Evolutionary conservation across 495 filamentous ascomycete species (phyloP).

Genomic region (Aspergillus kassunensis): DNA sequence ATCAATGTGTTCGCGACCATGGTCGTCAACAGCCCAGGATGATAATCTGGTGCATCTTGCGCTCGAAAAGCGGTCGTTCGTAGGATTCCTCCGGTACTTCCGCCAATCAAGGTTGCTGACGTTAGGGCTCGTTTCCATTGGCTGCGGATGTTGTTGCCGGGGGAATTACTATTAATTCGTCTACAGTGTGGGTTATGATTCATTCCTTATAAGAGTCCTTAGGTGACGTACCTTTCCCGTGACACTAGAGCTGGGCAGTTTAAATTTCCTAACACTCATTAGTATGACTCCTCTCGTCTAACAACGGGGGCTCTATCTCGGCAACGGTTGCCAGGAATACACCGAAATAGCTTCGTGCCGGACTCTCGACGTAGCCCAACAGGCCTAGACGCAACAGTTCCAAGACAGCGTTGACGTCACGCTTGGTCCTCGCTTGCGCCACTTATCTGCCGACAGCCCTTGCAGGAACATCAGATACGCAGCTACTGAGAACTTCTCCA

Average conservation of each 20-base stretch:
- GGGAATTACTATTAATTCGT: neutral
- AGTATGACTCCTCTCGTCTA: neutral
- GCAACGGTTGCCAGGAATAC: conserved; percentile 3
- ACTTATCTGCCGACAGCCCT: conserved; percentile 49
- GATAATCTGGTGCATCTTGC: conserved; percentile 47
- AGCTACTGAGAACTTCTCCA: conserved; percentile 35
- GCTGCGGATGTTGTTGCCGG: conserved; percentile 51
- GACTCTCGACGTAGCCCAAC: conserved; percentile 33
- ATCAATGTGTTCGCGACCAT: conserved; percentile 33
- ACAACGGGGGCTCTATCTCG: neutral
- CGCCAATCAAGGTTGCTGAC: conserved; percentile 44
- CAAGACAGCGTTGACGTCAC: conserved; percentile 46
- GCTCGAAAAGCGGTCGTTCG: conserved; percentile 49
- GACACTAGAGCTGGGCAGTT: conserved; percentile 16
- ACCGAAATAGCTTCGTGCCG: conserved; percentile 5
- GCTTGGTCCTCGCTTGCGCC: conserved; percentile 48
- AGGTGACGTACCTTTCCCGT: conserved; percentile 12
- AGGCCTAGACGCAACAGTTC: conserved; percentile 40
- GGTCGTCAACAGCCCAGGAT: conserved; percentile 39
- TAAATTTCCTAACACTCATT: conserved; percentile 4
- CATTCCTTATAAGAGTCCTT: conserved; percentile 32
- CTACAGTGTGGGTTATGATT: conserved; percentile 17
- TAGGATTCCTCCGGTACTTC: conserved; percentile 51
- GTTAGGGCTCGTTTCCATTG: conserved; percentile 58
- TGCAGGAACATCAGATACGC: conserved; percentile 27